These are phyloP conservation scores for Epichloe gansuensis DNA, from an alignment of 2,329 filamentous ascomycete genomes.

Conservation along the genomic window DNA sequence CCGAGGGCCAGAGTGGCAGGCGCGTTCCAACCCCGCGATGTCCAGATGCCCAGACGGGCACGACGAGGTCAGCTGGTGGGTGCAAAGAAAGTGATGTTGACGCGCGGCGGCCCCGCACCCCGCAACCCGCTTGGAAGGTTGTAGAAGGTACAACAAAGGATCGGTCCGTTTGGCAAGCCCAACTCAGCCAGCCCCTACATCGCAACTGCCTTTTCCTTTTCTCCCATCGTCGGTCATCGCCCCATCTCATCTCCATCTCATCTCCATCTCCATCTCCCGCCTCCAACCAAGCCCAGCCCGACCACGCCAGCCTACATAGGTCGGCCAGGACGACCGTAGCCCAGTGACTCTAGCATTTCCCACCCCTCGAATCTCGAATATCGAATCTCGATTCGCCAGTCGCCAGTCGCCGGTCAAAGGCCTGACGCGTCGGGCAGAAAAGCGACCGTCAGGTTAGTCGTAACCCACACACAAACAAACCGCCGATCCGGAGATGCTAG, in stretches of 20 bases:
- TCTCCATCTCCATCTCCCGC: neutral
- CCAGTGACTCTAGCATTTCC: neutral
- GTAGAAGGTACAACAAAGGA: neutral
- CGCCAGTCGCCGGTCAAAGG: neutral
- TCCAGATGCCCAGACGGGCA: too few relatives aligned
- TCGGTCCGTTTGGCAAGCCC: conserved; percentile 1
- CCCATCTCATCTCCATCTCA: neutral
- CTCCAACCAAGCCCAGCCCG: neutral
- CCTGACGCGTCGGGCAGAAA: neutral
- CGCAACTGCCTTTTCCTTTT: neutral
- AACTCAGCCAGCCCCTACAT: neutral
- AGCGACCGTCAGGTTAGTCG: neutral
- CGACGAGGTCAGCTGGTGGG: neutral
- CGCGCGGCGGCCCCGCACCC: neutral
- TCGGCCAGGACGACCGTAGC: neutral
- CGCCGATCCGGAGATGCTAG: neutral
- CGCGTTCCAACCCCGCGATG: too few relatives aligned
- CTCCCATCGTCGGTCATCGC: neutral
- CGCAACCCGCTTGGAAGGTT: neutral
- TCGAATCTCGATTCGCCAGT: too few relatives aligned
- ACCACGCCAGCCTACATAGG: neutral
- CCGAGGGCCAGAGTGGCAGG: too few relatives aligned
- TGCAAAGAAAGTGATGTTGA: neutral
- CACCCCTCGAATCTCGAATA: neutral
- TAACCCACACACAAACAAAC: neutral